Base-by-base conservation (phyloP, 805 yeast genomes). In the Metschnikowia similis region DNA sequence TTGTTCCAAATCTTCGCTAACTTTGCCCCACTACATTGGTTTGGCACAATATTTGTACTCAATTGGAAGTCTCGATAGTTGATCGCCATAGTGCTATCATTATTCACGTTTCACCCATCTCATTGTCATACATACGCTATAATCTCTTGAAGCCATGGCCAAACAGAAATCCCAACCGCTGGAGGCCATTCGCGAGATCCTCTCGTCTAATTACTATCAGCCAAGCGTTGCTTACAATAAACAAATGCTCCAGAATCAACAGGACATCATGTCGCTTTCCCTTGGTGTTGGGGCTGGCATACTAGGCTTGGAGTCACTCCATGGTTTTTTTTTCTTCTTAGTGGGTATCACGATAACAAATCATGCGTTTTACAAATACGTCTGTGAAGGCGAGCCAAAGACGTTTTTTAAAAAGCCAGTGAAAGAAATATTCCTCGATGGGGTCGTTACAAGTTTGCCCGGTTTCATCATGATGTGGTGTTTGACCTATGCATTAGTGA, bases 381-480 rank as follows among this genome's bases (percentile, higher is more conserved):
- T 73, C 49, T 72, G 77, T 49, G 65, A 65, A 49, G 64, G 68
- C 0, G 48, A 56, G 29, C 62, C 71, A 1, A 27, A 50, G 6
- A 43, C 49, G 45, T 58, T 54, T 45, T 70, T 67, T 50, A 53
- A 55, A 21, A 62, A 51, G 16, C 75, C 77, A 0, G 16, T 64
- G 6, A 59, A 60, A 29, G 72, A 71, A 45, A 57, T 72, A 2
- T 67, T 72, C 37, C 28, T 70, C 10, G 66, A 61, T n/a, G 66
- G 71, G 1, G 41, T 72, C 8, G 52, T 63, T 41, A 58, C 62
- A 7, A 66, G 69, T 48, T 55, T 68, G 5, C 67, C 77, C 0
- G 77, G 76, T 8, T 74, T 56, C 48, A 60, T 73, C 17, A 72
- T 74, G 78, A 72, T 72, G 77, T 74, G 78, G 78, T 74, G 78